phyloP scores from a whole-genome alignment of 345 rosid genomes.

The Eucalyptus caleyi region DNA sequence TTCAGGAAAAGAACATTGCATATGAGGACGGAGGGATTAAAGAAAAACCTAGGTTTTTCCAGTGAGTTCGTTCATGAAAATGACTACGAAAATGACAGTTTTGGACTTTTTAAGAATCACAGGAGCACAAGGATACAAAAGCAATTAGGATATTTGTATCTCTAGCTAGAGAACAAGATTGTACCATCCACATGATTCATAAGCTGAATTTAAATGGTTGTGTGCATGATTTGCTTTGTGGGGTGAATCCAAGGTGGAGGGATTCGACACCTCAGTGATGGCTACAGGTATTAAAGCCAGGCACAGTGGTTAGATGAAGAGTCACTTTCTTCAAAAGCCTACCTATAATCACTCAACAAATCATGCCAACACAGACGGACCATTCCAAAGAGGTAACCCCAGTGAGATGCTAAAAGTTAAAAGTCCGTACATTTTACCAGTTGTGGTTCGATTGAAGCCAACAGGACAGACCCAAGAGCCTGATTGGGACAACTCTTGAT shows the following conservation, averaged over 20 bases:
- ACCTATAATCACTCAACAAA: background rate
- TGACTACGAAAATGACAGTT: background rate
- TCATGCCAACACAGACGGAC: background rate
- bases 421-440: background rate
- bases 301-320: background rate
- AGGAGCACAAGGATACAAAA: background rate
- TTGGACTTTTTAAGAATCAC: background rate
- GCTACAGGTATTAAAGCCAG: background rate
- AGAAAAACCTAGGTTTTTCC: background rate
- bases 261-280: background rate
- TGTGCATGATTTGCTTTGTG: background rate
- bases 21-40: background rate
- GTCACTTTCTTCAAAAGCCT: background rate
- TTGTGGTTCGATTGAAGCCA: background rate
- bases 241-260: background rate
- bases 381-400: background rate
- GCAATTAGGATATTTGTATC: background rate
- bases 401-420: background rate
- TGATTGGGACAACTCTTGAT: background rate
- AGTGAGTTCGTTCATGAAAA: background rate
- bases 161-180: background rate
- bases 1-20: background rate
- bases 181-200: background rate
- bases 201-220: background rate
- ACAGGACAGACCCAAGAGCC: background rate